Evolutionary conservation across 768 basidiomycete species (phyloP).

Genomic region (Xerocomus brunneocitrinus): DNA sequence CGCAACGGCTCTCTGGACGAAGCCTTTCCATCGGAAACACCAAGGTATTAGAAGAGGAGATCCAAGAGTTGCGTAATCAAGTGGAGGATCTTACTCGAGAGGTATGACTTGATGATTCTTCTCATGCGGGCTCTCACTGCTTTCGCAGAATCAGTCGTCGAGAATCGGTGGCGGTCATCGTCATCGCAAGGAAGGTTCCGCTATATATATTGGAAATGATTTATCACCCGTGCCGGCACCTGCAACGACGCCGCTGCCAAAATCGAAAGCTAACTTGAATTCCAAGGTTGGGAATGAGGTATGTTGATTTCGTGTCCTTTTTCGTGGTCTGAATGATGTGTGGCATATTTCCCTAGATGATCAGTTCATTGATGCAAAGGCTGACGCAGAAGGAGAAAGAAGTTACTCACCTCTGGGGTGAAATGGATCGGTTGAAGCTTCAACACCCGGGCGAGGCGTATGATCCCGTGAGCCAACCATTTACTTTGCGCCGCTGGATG

Average conservation of each 20-base stretch:
- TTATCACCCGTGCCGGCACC: neutral
- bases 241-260: constrained; percentile 16
- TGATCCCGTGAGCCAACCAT: constrained; percentile 50
- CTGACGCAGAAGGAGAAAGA: constrained; percentile 84
- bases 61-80: constrained; percentile 52
- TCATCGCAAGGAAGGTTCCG: constrained; percentile 17
- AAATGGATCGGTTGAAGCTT: constrained; percentile 59
- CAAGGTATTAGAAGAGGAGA: constrained; percentile 49
- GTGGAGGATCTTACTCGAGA: constrained; percentile 65
- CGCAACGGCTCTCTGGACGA: constrained; percentile 64
- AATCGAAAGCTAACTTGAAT: constrained; percentile 34
- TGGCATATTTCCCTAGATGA: constrained; percentile 37
- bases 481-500: neutral
- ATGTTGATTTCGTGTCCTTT: constrained; percentile 6
- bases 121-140: neutral
- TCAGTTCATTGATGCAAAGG: constrained; percentile 73
- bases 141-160: constrained; percentile 6
- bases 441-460: constrained; percentile 53
- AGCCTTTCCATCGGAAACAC: constrained; percentile 50
- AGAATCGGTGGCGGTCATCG: neutral
- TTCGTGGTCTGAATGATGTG: neutral
- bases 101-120: constrained; percentile 35
- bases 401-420: constrained; percentile 65
- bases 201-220: constrained; percentile 12
- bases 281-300: constrained; percentile 59